Evolutionary conservation across 1,284 basidiomycete species (phyloP).

Genomic region (Vanrija humicola): DNA sequence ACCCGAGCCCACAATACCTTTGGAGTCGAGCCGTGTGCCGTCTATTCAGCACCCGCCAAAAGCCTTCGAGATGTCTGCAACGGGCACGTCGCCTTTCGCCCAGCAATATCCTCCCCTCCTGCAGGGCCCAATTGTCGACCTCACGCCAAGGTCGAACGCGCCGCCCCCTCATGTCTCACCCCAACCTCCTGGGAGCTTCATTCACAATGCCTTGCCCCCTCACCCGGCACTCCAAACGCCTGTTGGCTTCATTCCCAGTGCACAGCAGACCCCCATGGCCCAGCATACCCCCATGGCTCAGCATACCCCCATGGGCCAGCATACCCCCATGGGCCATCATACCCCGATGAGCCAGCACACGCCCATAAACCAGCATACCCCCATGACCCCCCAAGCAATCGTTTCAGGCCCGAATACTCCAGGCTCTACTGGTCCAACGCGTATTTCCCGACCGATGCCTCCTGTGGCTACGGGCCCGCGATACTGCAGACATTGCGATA

Average conservation of each 20-base stretch:
- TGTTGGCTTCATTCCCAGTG: neutral
- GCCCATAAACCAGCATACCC: neutral
- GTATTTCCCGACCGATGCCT: constrained; percentile 30
- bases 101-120: neutral
- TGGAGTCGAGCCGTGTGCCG: neutral
- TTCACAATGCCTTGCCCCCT: neutral
- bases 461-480: constrained; percentile 19
- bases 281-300: neutral
- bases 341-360: no score
- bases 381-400: neutral
- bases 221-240: neutral
- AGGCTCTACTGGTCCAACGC: constrained; percentile 4
- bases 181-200: neutral
- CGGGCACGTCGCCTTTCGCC: no score
- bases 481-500: constrained; percentile 44
- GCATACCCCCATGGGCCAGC: no score
- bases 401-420: neutral
- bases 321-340: constrained; percentile 1
- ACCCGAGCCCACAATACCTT: neutral
- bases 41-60: neutral
- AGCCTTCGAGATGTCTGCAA: neutral
- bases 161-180: neutral
- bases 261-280: no score
- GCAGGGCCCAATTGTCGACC: no score
- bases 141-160: neutral